phyloP scores from a whole-genome alignment of 2,329 filamentous ascomycete genomes.

The Alternaria solani region DNA sequence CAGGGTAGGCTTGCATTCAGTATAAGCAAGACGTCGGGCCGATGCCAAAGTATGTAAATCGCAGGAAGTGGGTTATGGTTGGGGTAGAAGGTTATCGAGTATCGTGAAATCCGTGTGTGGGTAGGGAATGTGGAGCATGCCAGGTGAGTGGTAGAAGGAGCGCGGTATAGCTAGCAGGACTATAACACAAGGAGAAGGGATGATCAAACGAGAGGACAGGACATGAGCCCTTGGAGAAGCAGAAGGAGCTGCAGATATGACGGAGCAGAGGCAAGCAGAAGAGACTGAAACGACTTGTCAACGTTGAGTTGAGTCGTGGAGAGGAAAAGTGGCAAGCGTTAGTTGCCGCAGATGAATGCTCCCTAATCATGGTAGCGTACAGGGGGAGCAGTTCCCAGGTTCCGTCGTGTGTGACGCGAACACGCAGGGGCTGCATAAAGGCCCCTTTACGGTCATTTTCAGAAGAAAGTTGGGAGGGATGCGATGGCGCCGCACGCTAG shows the following conservation, averaged over 20 bases:
- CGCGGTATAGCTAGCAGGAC: conserved; percentile 33
- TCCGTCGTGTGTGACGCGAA: conserved; percentile 36
- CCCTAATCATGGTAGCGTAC: conserved; percentile 32
- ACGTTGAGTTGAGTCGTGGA: conserved; percentile 39
- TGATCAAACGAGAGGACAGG: conserved; percentile 50
- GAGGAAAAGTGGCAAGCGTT: conserved; percentile 37
- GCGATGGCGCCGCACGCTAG: conserved; percentile 33
- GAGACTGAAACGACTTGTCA: conserved; percentile 42
- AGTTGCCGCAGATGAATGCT: conserved; percentile 34
- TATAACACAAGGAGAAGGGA: conserved; percentile 37
- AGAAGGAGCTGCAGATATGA: conserved; percentile 35
- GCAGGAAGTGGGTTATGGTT: conserved; percentile 4
- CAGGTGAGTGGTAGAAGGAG: conserved; percentile 34
- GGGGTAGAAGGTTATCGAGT: conserved; percentile 7
- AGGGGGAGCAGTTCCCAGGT: conserved; percentile 39
- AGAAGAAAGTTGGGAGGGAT: conserved; percentile 32
- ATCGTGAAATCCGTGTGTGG: conserved; percentile 24
- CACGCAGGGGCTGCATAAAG: conserved; percentile 37
- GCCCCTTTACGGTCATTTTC: conserved; percentile 36
- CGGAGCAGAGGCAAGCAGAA: conserved; percentile 29
- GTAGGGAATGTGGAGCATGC: conserved; percentile 23
- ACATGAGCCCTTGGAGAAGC: conserved; percentile 36
- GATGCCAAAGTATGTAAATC: conserved; percentile 9
- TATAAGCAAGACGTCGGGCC: conserved; percentile 9
- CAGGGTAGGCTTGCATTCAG: conserved; percentile 19